Base-by-base conservation (phyloP, 2,329 filamentous ascomycete genomes). In the Capronia americana region DNA sequence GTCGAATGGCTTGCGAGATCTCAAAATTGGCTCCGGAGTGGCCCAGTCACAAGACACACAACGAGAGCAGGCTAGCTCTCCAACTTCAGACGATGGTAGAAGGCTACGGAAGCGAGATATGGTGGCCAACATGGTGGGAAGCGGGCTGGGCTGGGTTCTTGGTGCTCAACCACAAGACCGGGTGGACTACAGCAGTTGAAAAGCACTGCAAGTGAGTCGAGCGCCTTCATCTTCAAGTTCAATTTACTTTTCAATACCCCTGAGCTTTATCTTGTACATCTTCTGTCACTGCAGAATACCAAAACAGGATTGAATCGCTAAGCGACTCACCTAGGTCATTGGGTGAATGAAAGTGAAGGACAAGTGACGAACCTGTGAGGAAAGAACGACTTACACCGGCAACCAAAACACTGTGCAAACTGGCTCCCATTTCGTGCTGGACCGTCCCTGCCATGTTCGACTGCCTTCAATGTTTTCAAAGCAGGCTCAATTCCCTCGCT, bases 111-210 rank as follows among this genome's bases (percentile, higher is more conserved):
- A 84, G 71, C 74, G 82, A 65, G 82, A 84, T 74, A 76, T 88
- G 78, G 86, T 89, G 56, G 86, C 86, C 65, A 88, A 83, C 77
- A 87, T 87, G 76, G 87, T 88, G 5, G 88, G 85, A 12, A 86
- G 86, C 2, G 86, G 86, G 6, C 75, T 89, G 72, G 87, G 87
- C 8, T 90, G 87, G 87, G 85, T 89, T 64, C 75, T 90, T 62
- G 87, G 87, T 75, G 81, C 80, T 61, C 80, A 82, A 66, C 80
- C 81, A 11, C 60, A 54, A 41, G 69, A 71, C 28, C 63, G 69
- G 24, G 24, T 57, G 53, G 65, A 63, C 41, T 41, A 63, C 20
- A 32, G 17, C 28, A n/a, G 55, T 20, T 41, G 56, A 59, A 34
- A 23, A 41, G 23, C 38, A 24, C 14, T 32, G 11, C 17, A 55